phyloP scores from a whole-genome alignment of 192 early-diverging fungal species.

The Chytriomyces sp. region DNA sequence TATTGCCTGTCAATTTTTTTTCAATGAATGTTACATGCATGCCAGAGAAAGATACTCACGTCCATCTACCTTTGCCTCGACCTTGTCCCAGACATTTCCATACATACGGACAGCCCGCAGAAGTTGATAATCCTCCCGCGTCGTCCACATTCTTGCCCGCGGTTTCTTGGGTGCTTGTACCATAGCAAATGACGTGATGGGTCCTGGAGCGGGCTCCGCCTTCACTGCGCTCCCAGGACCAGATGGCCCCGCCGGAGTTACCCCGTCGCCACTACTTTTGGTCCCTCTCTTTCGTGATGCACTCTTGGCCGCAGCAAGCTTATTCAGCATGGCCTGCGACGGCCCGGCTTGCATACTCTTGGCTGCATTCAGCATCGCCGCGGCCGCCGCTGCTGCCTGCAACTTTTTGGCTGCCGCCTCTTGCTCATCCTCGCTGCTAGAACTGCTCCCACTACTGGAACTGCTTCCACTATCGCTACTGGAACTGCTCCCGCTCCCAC shows the following conservation, averaged over 20 bases:
- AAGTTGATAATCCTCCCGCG: slow-evolving; percentile 36
- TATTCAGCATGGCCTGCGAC: not conserved
- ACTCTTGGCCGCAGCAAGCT: slow-evolving; percentile 17
- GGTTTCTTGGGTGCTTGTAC: slow-evolving; percentile 4
- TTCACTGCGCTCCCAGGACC: not conserved
- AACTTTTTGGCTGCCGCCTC: not conserved
- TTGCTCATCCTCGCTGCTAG: not conserved
- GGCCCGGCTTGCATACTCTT: not conserved
- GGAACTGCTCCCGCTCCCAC: not conserved
- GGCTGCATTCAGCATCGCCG: not conserved
- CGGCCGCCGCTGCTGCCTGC: not conserved
- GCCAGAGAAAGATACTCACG: slow-evolving; percentile 17
- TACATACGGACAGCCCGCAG: slow-evolving; percentile 31
- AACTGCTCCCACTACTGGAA: not conserved
- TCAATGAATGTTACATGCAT: not conserved
- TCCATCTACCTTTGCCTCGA: slow-evolving; percentile 25
- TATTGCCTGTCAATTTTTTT: slow-evolving; percentile 27
- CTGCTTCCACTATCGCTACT: too few species aligned
- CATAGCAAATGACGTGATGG: not conserved
- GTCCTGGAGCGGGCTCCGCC: too few species aligned
- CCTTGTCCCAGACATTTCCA: slow-evolving; percentile 31
- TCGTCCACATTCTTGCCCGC: slow-evolving; percentile 29
- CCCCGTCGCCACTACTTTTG: not conserved
- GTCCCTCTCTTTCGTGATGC: too few species aligned
- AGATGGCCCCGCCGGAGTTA: not conserved